These are phyloP conservation scores for Acrocalymma vagum DNA, from an alignment of 2,329 filamentous ascomycete genomes.

Conservation along the genomic window DNA sequence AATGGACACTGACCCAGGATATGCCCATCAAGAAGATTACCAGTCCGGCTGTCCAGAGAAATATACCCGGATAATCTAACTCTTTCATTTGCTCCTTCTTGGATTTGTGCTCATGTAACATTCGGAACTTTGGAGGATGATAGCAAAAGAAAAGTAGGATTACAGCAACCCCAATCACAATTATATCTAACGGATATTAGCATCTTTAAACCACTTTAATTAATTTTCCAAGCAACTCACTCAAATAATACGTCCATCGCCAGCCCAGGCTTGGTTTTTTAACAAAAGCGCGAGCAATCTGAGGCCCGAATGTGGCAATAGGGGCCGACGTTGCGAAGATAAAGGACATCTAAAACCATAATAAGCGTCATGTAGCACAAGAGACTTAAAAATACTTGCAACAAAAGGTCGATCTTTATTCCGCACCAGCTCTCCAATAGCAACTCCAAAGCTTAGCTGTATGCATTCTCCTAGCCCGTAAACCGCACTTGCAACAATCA, in stretches of 20 bases:
- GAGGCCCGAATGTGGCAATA: conserved; percentile 20
- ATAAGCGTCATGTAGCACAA: too few species aligned
- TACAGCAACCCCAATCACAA: conserved; percentile 13
- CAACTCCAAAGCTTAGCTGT: conserved; percentile 19
- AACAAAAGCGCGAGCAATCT: conserved; percentile 19
- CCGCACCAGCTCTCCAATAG: conserved; percentile 21
- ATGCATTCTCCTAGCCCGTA: conserved; percentile 22
- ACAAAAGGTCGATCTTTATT: conserved; percentile 19
- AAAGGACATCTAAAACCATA: conserved; percentile 12
- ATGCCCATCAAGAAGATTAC: conserved; percentile 21
- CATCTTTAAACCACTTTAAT: background rate
- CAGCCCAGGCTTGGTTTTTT: conserved; percentile 15
- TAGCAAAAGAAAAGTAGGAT: conserved; percentile 22
- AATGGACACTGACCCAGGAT: conserved; percentile 13
- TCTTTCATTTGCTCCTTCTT: conserved; percentile 19
- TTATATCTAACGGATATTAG: conserved; percentile 12
- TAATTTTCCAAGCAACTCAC: background rate
- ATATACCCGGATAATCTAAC: conserved; percentile 18
- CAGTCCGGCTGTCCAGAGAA: conserved; percentile 19
- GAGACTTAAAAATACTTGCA: conserved; percentile 6
- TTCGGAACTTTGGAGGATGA: conserved; percentile 20
- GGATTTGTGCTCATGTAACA: conserved; percentile 20
- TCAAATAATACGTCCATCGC: conserved; percentile 24
- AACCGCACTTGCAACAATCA: conserved; percentile 28
- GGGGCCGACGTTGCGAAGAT: conserved; percentile 20